phyloP scores from a whole-genome alignment of 148 eudicot genomes.

The Fagopyrum homotropicum region DNA sequence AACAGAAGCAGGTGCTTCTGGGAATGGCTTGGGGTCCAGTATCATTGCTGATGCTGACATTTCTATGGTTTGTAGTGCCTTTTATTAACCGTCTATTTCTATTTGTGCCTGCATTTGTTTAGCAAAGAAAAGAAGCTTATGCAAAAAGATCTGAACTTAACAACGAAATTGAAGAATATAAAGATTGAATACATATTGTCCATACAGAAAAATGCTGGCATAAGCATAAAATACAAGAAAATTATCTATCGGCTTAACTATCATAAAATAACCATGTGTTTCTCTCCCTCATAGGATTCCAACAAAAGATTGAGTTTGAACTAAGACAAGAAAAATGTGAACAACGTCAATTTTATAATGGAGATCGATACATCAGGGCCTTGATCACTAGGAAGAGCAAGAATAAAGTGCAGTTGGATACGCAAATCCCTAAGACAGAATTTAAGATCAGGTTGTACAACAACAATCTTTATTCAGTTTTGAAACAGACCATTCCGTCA shows the following conservation, averaged over 20 bases:
- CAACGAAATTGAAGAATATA: not conserved
- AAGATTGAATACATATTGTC: not conserved
- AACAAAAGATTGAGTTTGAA: not conserved
- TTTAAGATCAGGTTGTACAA: not conserved
- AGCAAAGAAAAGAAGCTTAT: not conserved
- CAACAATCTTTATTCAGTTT: not conserved
- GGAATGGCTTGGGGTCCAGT: constrained; percentile 19
- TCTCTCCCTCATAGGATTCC: not conserved
- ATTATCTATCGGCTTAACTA: not conserved
- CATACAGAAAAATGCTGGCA: not conserved
- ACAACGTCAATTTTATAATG: not conserved
- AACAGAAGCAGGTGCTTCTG: constrained; percentile 16
- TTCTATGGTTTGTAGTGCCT: not conserved
- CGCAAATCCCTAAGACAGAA: not conserved
- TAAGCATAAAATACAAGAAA: not conserved
- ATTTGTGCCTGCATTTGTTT: not conserved
- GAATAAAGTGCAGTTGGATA: not conserved
- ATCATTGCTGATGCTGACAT: constrained; percentile 22
- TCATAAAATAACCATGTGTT: too few relatives aligned
- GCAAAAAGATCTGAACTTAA: not conserved
- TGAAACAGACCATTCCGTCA: not conserved
- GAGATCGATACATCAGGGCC: not conserved
- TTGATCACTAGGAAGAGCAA: not conserved
- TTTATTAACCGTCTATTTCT: not conserved
- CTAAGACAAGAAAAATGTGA: not conserved